phyloP scores from a whole-genome alignment of 441 rosid genomes.

The Gossypium aridum region DNA sequence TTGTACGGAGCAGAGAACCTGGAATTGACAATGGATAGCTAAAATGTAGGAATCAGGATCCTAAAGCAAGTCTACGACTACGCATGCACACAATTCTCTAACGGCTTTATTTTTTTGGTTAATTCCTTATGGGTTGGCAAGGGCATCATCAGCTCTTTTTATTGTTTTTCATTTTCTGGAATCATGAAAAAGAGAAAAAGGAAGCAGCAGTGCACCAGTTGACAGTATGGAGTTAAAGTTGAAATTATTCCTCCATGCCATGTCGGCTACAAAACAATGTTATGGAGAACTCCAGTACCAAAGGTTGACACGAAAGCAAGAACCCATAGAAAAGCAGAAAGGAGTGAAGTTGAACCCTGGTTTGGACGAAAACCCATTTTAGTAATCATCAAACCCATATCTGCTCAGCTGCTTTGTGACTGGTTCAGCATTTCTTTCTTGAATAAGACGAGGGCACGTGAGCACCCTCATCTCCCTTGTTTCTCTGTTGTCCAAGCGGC shows the following conservation, averaged over 20 bases:
- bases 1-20: not conserved
- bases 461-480: slow-evolving; percentile 6
- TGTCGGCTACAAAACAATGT: slow-evolving; percentile 6
- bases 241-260: slow-evolving; percentile 2
- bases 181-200: not conserved
- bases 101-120: not conserved
- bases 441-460: slow-evolving; percentile 14
- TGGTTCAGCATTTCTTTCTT: not conserved
- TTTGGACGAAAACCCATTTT: slow-evolving; percentile 20
- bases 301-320: not conserved
- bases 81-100: not conserved
- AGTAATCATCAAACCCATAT: not conserved
- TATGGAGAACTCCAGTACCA: slow-evolving; percentile 8
- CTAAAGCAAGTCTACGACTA: not conserved
- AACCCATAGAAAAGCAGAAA: slow-evolving; percentile 14
- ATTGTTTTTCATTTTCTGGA: slow-evolving; percentile 2
- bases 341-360: not conserved
- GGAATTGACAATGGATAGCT: not conserved
- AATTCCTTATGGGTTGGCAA: not conserved
- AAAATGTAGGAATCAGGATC: not conserved
- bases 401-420: slow-evolving; percentile 4
- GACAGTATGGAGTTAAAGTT: not conserved
- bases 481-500: slow-evolving; percentile 17
- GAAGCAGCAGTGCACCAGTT: not conserved
- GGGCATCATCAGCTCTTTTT: slow-evolving; percentile 13